phyloP scores from a whole-genome alignment of 1,284 basidiomycete species.

The Afroboletus lepidellus region DNA sequence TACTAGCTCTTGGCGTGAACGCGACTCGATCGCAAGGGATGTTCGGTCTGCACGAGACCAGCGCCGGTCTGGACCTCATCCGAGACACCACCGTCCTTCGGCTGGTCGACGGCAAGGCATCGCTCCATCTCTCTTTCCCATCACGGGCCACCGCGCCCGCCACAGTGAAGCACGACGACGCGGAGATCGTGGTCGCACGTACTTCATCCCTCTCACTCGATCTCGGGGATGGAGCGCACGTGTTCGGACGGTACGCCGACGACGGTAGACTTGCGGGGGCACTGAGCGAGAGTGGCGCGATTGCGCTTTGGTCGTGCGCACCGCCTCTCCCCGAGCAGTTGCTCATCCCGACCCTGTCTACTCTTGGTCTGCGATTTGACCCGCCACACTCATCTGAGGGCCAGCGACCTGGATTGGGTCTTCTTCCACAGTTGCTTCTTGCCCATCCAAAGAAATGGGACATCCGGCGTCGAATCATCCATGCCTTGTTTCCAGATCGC shows the following conservation, averaged over 20 bases:
- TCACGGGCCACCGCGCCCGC: conserved; percentile 10
- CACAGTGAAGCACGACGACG: conserved; percentile 13
- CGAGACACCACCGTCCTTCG: conserved; percentile 25
- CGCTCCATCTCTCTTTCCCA: conserved; percentile 32
- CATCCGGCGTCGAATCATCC: conserved; percentile 13
- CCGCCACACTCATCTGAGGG: not conserved
- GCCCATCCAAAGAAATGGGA: conserved; percentile 26
- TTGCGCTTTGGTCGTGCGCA: conserved; percentile 33
- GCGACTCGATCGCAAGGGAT: conserved; percentile 17
- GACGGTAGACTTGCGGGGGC: conserved; percentile 24
- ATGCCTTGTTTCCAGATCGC: conserved; percentile 24
- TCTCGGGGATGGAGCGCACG: conserved; percentile 14
- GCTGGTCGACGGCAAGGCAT: conserved; percentile 20
- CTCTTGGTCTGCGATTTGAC: conserved; percentile 27
- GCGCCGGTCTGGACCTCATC: conserved; percentile 16
- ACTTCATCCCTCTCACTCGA: conserved; percentile 14
- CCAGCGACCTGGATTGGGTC: not conserved
- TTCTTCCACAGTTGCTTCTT: conserved; percentile 31
- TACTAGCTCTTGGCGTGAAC: conserved; percentile 65
- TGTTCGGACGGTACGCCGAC: conserved; percentile 21
- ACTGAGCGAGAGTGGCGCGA: conserved; percentile 23
- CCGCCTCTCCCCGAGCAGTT: conserved; percentile 26
- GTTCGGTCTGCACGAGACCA: conserved; percentile 19
- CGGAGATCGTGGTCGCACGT: conserved; percentile 8
- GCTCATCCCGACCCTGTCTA: conserved; percentile 19